Evolutionary conservation across 306 rosid species (phyloP), one percentile per base, ranked within the genome.

Genomic region (Cyclanthera cordifolia): DNA sequence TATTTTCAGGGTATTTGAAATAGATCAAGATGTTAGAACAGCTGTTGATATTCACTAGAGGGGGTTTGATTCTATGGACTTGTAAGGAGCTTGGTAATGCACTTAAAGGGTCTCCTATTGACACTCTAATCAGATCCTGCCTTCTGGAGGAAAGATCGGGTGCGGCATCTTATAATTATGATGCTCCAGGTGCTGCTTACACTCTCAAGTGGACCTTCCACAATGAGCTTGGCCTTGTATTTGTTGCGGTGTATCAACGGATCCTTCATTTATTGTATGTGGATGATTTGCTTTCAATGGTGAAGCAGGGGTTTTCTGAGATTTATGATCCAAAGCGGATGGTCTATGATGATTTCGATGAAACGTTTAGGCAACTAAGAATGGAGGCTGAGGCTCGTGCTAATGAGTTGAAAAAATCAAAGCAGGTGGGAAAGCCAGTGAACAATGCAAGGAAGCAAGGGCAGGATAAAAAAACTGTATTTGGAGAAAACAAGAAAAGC

Each of bases 201-300:
- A 85, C 96, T 46, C 95, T 92, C 70, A 92, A 92, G 74, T 92
- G 96, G 98, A 89, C 85, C 69, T 92, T 89, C 81, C 96, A 87
- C 69, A 92, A 92, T 5, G 95, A 92, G 43, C 95, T 92, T 4
- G 98, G 90, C 28, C 86, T 92, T 37, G 95, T 89, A 20, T 92
- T 92, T 70, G 96, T 92, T 1, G 96, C 96, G 12, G 95, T 92
- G 43, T 92, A 92, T 68, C 96, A 92, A 57, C 83, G 90, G 72
- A 87, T 92, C 69, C 88, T 92, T 37, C 89, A 92, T 64, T 83
- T 92, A 20, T 25, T 92, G 51, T 92, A 92, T 72, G 96, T 92
- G 72, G 95, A 89, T 10, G 96, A 92, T 51, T 72, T 92, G 39
- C 90, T 92, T 65, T 72, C 90, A 1, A 84, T 82, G 84, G 88